phyloP scores from a whole-genome alignment of 257 asterid species.

The Echium plantagineum region DNA sequence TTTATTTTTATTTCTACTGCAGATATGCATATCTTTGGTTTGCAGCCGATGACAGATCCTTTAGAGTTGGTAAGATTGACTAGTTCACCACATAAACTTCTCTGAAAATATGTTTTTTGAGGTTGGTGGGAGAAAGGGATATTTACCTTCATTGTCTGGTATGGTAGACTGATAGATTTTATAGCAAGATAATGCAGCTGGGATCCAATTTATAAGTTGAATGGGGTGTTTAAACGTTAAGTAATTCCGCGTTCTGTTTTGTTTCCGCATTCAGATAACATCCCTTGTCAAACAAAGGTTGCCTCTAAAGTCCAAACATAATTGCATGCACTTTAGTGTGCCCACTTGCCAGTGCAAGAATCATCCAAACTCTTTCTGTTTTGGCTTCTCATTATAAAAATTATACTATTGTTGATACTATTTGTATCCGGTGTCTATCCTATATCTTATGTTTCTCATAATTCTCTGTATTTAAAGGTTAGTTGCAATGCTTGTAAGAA shows the following conservation, averaged over 20 bases:
- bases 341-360: neutral
- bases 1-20: slow-evolving; percentile 23
- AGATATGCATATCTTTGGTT: slow-evolving; percentile 90
- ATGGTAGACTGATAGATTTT: neutral
- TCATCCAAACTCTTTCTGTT: neutral
- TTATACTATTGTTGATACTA: neutral
- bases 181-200: neutral
- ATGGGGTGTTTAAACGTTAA: neutral
- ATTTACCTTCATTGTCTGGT: neutral
- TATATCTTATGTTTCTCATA: slow-evolving; percentile 1
- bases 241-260: neutral
- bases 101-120: neutral
- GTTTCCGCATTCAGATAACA: neutral
- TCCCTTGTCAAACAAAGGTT: neutral
- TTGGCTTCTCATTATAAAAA: neutral
- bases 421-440: slow-evolving; percentile 1
- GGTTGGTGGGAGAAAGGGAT: neutral
- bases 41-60: slow-evolving; percentile 79
- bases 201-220: neutral
- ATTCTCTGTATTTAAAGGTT: slow-evolving; percentile 45
- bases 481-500: slow-evolving; percentile 87
- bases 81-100: slow-evolving; percentile 16
- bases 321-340: neutral
- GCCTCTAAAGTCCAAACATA: too few species aligned
- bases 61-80: slow-evolving; percentile 68